Conservation (phyloP, 495 filamentous ascomycete genomes). For the Sordaria brevicollis region DNA sequence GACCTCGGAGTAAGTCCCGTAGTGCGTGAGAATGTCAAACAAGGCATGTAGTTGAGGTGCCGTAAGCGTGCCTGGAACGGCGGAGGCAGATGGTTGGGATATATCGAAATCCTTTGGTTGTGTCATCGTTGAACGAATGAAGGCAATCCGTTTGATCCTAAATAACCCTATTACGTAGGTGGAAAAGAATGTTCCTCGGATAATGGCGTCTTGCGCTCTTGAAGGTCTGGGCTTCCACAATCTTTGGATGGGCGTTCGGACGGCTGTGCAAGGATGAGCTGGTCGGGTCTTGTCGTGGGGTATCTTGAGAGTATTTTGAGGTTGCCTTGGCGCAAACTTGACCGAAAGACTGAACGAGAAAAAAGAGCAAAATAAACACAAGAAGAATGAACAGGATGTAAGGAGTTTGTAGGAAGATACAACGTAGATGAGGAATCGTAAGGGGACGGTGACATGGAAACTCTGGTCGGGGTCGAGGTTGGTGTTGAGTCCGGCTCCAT, state of each 20-base stretch:
- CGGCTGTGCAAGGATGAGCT: background rate
- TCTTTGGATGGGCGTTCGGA: background rate
- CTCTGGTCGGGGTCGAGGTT: background rate
- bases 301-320: background rate
- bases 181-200: background rate
- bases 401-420: background rate
- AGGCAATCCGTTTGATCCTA: background rate
- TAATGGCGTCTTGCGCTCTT: background rate
- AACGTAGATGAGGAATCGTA: background rate
- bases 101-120: background rate
- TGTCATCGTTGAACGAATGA: background rate
- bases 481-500: background rate
- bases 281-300: background rate
- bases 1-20: conserved; percentile 53
- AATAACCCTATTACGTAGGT: background rate
- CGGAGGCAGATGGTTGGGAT: background rate
- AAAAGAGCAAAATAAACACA: background rate
- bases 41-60: conserved; percentile 46
- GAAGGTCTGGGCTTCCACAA: background rate
- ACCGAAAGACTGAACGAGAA: background rate
- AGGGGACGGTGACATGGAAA: background rate
- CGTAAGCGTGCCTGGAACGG: conserved; percentile 21
- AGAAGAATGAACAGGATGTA: background rate
- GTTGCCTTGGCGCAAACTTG: background rate
- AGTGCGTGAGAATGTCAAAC: conserved; percentile 56